Evolutionary conservation across 768 basidiomycete species (phyloP), one percentile per base, ranked within the genome.

Genomic region (Phylloporus rhodoxanthus): DNA sequence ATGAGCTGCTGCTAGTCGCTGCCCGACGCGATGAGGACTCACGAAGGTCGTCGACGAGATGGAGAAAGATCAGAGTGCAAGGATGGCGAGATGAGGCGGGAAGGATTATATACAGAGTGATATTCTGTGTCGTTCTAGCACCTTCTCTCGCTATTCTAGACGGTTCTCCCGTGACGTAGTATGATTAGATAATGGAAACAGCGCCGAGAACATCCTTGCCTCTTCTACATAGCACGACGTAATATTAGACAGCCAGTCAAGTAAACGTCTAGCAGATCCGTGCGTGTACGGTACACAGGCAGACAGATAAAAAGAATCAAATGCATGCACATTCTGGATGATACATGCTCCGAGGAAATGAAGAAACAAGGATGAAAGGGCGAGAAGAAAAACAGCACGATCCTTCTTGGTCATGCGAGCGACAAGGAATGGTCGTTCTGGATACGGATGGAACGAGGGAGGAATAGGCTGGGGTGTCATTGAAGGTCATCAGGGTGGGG

Each of bases 141-240:
- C 59, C 45, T 68, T 68, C 67, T 50, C 34, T 64, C 43, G 26
- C 26, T 17, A 48, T 70, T 68, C 66, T 66, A 68, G 66, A 68
- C 13, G 56, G 45, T 68, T 68, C 66, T 47, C 41, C 41, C 50
- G 55, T 65, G 67, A 68, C 58, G 52, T 60, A 68, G 53, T 25
- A 17, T 40, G 60, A 62, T 68, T 68, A 69, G 54, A 57, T 69
- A 68, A 68, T 56, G 51, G 50, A 62, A 51, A 56, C 49, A 57
- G 48, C 48, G 39, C 47, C 26, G 2, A 28, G 8, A 28, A 28
- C 26, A 28, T 28, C 10, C 28, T 11, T 29, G 9, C 28, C 23
- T 23, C 23, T 23, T 23, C 23, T 23, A 23, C n/a, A n/a, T 28
- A 6, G 28, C 28, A 29, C 23, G n/a, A n/a, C n/a, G n/a, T 28